A percentile compares a stretch with the other conserved stretches of the same genome.
phyloP scores from a whole-genome alignment of 2,329 filamentous ascomycete species.

The Colletotrichum tropicicola region DNA sequence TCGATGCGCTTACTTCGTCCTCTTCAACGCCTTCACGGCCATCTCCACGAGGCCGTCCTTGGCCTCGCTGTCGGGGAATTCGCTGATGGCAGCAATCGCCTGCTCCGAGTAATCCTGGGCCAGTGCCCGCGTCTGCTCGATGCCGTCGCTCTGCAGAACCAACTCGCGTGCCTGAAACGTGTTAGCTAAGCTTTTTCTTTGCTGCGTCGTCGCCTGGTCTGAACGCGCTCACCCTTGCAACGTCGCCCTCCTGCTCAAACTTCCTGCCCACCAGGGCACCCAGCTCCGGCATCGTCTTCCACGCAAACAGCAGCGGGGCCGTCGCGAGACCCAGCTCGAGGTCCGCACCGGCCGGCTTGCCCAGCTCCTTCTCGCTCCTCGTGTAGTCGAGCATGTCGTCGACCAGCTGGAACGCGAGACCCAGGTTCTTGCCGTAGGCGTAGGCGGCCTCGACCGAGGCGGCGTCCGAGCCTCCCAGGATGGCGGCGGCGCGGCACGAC shows the following conservation, averaged over 20 bases:
- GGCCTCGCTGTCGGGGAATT: slow-evolving; percentile 93
- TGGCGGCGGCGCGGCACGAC: slow-evolving; percentile 87
- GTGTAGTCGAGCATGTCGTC: slow-evolving; percentile 99
- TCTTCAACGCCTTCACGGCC: slow-evolving; percentile 90
- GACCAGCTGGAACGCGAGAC: slow-evolving; percentile 94
- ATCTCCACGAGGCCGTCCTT: slow-evolving; percentile 93
- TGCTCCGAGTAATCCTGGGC: slow-evolving; percentile 92
- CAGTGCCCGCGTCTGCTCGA: slow-evolving; percentile 90
- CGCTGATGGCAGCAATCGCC: slow-evolving; percentile 83
- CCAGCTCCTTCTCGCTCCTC: slow-evolving; percentile 81
- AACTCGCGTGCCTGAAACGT: slow-evolving; percentile 79
- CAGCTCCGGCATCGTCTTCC: slow-evolving; percentile 87
- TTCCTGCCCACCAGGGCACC: slow-evolving; percentile 91
- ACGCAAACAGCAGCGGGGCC: slow-evolving; percentile 92
- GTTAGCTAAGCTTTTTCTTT: slow-evolving; percentile 30
- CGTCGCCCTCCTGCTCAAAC: slow-evolving; percentile 85
- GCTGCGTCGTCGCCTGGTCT: slow-evolving; percentile 7
- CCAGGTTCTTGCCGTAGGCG: slow-evolving; percentile 90
- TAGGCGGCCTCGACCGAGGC: slow-evolving; percentile 92
- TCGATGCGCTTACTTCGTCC: slow-evolving; percentile 75
- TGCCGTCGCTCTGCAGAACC: slow-evolving; percentile 83
- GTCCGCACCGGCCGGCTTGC: slow-evolving; percentile 95
- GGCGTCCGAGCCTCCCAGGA: slow-evolving; percentile 80
- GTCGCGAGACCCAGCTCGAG: slow-evolving; percentile 93
- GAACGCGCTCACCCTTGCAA: slow-evolving; percentile 72